Percentiles rank a stretch among this genome's conserved stretches.
phyloP scores from a whole-genome alignment of 2,329 filamentous ascomycete species.

The Ophiostoma australiae region DNA sequence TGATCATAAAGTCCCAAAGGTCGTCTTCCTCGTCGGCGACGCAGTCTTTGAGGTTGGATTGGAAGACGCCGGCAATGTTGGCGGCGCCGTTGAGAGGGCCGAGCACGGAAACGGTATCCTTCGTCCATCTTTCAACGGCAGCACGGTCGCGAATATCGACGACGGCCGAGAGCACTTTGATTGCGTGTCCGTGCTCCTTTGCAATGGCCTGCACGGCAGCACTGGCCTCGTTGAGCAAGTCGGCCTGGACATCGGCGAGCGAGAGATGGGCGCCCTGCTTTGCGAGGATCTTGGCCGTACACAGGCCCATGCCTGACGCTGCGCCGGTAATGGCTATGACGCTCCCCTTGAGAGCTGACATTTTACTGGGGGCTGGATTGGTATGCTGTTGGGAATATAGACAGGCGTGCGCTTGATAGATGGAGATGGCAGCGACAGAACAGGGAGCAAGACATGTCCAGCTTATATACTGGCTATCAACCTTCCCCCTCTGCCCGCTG shows the following conservation, averaged over 20 bases:
- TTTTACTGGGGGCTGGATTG: not conserved
- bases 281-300: conserved; percentile 42
- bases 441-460: not conserved
- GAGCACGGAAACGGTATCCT: conserved; percentile 42
- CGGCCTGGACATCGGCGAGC: conserved; percentile 42
- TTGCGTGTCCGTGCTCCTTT: not conserved
- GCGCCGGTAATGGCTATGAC: conserved; percentile 28
- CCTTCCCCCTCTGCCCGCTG: not conserved
- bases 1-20: conserved; percentile 47
- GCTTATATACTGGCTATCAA: not conserved
- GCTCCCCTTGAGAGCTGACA: conserved; percentile 17
- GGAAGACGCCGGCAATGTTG: conserved; percentile 50
- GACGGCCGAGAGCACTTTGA: not conserved
- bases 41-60: conserved; percentile 38
- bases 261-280: conserved; percentile 41
- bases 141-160: conserved; percentile 2
- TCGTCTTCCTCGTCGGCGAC: conserved; percentile 44
- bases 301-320: conserved; percentile 44
- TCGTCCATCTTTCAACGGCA: conserved; percentile 40
- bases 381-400: not conserved
- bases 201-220: not conserved
- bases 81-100: conserved; percentile 52
- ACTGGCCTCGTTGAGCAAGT: conserved; percentile 41
- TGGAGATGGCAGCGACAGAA: not conserved
- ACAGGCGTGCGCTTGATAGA: not conserved